These are phyloP conservation scores for Moesziomyces antarcticus DNA, from an alignment of 1,284 basidiomycete species.

Conservation along the genomic window DNA sequence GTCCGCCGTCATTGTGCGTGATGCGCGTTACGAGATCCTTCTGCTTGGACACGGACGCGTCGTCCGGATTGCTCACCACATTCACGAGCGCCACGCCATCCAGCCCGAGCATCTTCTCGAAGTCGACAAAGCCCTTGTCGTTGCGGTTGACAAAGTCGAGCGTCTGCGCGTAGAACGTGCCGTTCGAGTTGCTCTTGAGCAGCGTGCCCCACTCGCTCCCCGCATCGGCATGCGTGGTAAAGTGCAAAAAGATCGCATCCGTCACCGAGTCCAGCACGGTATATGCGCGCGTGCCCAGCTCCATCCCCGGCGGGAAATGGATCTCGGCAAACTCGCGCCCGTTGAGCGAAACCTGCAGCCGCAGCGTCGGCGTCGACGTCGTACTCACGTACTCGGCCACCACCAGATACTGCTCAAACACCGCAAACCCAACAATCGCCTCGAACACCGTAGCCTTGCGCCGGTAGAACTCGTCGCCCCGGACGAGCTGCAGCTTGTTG, in stretches of 20 bases:
- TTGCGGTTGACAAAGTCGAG: slow-evolving; percentile 90
- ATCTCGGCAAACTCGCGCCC: slow-evolving; percentile 85
- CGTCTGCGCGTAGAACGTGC: slow-evolving; percentile 91
- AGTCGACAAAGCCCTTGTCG: slow-evolving; percentile 87
- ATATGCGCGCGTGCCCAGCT: slow-evolving; percentile 87
- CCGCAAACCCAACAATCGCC: slow-evolving; percentile 90
- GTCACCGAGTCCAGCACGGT: slow-evolving; percentile 95
- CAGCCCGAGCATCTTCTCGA: slow-evolving; percentile 95
- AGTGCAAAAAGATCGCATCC: slow-evolving; percentile 90
- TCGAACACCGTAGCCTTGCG: slow-evolving; percentile 81
- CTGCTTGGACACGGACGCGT: slow-evolving; percentile 77
- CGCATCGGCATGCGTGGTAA: slow-evolving; percentile 84
- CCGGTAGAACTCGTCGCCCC: slow-evolving; percentile 80
- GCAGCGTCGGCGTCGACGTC: slow-evolving; percentile 30
- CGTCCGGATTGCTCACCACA: slow-evolving; percentile 82
- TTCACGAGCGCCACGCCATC: slow-evolving; percentile 96
- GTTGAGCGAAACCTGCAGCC: slow-evolving; percentile 93
- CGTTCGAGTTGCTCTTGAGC: slow-evolving; percentile 95
- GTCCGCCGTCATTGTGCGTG: slow-evolving; percentile 96
- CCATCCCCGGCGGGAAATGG: slow-evolving; percentile 88
- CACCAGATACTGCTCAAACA: slow-evolving; percentile 93
- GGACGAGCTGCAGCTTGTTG: slow-evolving; percentile 82
- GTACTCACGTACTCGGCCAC: slow-evolving; percentile 81
- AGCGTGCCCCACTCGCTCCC: slow-evolving; percentile 88
- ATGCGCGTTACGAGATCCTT: slow-evolving; percentile 88